These are phyloP conservation scores for Psophocarpus tetragonolobus DNA, from an alignment of 306 rosid species.

Conservation along the genomic window DNA sequence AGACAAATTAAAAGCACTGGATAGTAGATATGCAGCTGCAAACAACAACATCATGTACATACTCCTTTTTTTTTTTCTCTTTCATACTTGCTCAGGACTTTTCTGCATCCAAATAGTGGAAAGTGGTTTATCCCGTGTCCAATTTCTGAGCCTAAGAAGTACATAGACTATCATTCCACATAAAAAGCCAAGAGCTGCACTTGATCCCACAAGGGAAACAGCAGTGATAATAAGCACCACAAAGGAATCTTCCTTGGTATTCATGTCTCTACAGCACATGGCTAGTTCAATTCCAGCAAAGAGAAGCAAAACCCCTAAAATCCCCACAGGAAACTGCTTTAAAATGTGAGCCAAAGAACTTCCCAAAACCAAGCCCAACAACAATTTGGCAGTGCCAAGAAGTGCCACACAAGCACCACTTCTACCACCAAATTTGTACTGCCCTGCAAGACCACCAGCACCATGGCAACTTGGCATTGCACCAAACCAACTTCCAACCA, in stretches of 20 bases:
- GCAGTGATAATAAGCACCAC: conserved; percentile 34
- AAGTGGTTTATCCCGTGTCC: conserved; percentile 34
- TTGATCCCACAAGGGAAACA: conserved; percentile 40
- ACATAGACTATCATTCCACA: conserved; percentile 29
- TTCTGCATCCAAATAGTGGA: conserved; percentile 38
- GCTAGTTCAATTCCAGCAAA: conserved; percentile 44
- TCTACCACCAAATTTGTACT: conserved; percentile 38
- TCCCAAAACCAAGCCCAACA: conserved; percentile 34
- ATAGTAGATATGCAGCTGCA: not conserved
- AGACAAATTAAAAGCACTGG: not conserved
- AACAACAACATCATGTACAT: not conserved
- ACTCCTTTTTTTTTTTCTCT: not conserved
- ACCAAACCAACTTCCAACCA: conserved; percentile 39
- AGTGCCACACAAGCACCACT: conserved; percentile 39
- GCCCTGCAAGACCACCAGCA: conserved; percentile 41
- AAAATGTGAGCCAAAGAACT: conserved; percentile 35
- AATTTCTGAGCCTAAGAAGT: conserved; percentile 32
- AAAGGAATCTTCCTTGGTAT: conserved; percentile 36
- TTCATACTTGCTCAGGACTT: not conserved
- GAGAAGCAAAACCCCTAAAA: conserved; percentile 30
- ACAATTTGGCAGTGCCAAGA: conserved; percentile 22
- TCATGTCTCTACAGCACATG: conserved; percentile 41
- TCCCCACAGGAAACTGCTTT: conserved; percentile 30
- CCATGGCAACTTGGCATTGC: conserved; percentile 39
- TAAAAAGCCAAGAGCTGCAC: conserved; percentile 44